Evolutionary conservation across 2,329 filamentous ascomycete species (phyloP).

Genomic region (Lanzia echinophila): DNA sequence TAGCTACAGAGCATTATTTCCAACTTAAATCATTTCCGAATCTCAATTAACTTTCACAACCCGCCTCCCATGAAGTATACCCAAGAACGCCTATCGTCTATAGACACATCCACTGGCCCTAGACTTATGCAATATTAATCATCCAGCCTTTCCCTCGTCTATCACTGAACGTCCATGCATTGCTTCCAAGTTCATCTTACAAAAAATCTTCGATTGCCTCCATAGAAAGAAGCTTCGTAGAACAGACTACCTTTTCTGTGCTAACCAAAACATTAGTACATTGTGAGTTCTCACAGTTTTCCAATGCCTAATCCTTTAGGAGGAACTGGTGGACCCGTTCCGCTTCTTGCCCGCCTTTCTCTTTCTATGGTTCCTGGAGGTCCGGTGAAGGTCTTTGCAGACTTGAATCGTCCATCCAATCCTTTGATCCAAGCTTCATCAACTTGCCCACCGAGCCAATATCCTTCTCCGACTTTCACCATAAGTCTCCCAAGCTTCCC

Average conservation of each 20-base stretch:
- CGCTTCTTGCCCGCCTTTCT: constrained; percentile 39
- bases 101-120: constrained; percentile 2
- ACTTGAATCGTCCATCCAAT: constrained; percentile 54
- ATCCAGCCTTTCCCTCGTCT: neutral
- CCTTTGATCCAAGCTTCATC: constrained; percentile 63
- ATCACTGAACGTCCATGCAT: neutral
- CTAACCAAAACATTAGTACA: constrained; percentile 13
- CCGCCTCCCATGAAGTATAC: constrained; percentile 4
- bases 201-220: neutral
- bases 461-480: constrained; percentile 65
- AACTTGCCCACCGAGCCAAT: constrained; percentile 68
- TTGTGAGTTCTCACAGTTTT: constrained; percentile 10
- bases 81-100: constrained; percentile 6
- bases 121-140: neutral
- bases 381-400: constrained; percentile 33
- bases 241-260: neutral
- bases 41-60: no score
- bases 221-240: neutral
- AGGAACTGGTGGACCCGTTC: constrained; percentile 33
- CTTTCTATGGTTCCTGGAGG: constrained; percentile 34
- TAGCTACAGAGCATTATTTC: constrained; percentile 13
- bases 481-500: constrained; percentile 74
- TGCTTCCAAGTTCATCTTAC: neutral
- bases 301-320: constrained; percentile 13
- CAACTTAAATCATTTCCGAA: no score